Base-by-base conservation (phyloP, 345 rosid species). In the Gossypioides kirkii region DNA sequence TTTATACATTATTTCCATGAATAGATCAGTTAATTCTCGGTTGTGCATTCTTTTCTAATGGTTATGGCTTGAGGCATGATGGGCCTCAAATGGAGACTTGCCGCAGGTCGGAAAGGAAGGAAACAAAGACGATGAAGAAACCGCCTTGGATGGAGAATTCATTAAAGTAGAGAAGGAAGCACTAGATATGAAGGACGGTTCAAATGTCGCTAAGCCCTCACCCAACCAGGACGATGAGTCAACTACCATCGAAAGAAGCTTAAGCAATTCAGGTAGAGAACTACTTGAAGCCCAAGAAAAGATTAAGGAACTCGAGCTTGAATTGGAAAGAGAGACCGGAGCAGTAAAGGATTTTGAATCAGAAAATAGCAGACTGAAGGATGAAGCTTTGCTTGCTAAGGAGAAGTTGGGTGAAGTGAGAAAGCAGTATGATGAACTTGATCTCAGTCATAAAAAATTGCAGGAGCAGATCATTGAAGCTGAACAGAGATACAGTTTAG, bases 141-240 rank as follows among this genome's bases (percentile, higher is more conserved):
- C 84, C 59, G 77, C 81, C 56, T 74, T 79, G 62, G 96, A 86
- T 70, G 98, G 92, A 68, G 98, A 87, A 77, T 96, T 96, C 84
- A 91, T 96, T 56, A 96, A 96, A 78, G 94, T 96, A 63, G 98
- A 95, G 83, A 89, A 80, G 85, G 99, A 92, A 82, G 81, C 85
- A 12, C 69, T 89, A 8, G 95, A 90, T 77, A 80, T 72, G 41
- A 91, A 88, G 77, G 97, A 85, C 56, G 77, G 74, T 64, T 59
- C 87, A 36, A 80, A 79, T 74, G 69, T 50, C 26, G 73, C 77
- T 22, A 75, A 78, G 59, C 71, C 78, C 4, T 61, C 64, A 64
- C 61, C 81, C 54, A 56, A 79, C 50, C 79, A 74, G 69, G 84
- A 78, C 5, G 72, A 77, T 11, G 74, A 77, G 53, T 71, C 77